These are phyloP conservation scores for Kluyveromyces lactis DNA, from an alignment of 805 yeast species.

Conservation along the genomic window DNA sequence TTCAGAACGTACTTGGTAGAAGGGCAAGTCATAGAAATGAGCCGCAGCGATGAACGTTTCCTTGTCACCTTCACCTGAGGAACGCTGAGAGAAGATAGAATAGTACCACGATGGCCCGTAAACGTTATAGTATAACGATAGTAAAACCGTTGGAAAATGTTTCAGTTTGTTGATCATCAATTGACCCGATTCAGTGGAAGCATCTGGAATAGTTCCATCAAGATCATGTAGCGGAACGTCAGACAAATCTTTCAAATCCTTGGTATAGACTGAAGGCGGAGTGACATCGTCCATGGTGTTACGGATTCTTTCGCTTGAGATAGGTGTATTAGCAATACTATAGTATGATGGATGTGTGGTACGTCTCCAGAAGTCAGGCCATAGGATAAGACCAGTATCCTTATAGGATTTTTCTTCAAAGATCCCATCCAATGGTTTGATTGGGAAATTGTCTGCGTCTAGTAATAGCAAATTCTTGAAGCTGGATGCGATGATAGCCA, in stretches of 20 bases:
- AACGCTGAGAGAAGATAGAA: slow-evolving; percentile 60
- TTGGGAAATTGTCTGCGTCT: slow-evolving; percentile 66
- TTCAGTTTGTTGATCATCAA: slow-evolving; percentile 49
- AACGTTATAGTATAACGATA: slow-evolving; percentile 57
- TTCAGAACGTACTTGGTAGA: slow-evolving; percentile 41
- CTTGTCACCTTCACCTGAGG: slow-evolving; percentile 75
- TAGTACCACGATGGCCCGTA: slow-evolving; percentile 62
- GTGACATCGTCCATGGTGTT: slow-evolving; percentile 21
- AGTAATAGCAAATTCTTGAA: slow-evolving; percentile 67
- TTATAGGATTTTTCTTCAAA: slow-evolving; percentile 38
- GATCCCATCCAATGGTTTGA: slow-evolving; percentile 39
- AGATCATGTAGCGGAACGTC: slow-evolving; percentile 48
- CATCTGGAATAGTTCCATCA: slow-evolving; percentile 57
- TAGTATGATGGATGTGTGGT: slow-evolving; percentile 57
- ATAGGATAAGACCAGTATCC: slow-evolving; percentile 46
- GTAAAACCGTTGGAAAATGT: slow-evolving; percentile 49
- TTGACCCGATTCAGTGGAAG: slow-evolving; percentile 66
- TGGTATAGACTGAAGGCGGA: slow-evolving; percentile 9
- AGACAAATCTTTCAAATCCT: slow-evolving; percentile 4
- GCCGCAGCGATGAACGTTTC: slow-evolving; percentile 73
- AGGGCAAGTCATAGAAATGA: slow-evolving; percentile 38
- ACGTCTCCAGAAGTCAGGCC: slow-evolving; percentile 77
- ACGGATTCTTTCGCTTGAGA: slow-evolving; percentile 30
- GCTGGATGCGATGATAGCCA: slow-evolving; percentile 66
- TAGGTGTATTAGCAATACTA: slow-evolving; percentile 39